Percentiles rank a stretch among this genome's conserved stretches.
phyloP scores from a whole-genome alignment of 495 filamentous ascomycete genomes.

The Staphylotrichum longicolle region DNA sequence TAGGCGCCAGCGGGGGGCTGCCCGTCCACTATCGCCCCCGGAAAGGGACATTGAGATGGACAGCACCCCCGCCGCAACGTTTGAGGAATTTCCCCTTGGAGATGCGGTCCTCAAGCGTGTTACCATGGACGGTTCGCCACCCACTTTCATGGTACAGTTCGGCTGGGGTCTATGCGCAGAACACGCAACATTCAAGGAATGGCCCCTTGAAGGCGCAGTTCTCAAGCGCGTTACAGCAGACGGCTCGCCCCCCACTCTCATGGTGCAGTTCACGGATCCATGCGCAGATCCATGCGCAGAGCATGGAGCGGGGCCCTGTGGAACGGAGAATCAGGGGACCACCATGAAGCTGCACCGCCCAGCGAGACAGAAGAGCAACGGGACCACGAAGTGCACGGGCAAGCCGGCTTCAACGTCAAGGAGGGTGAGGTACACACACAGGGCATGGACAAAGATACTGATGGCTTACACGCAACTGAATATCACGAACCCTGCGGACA shows the following conservation, averaged over 20 bases:
- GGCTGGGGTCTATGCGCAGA: constrained; percentile 1
- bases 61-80: constrained; percentile 11
- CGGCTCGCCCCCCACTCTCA: too few relatives aligned
- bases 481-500: too few relatives aligned
- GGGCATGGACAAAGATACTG: too few relatives aligned
- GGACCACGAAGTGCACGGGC: neutral
- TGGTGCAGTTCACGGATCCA: too few relatives aligned
- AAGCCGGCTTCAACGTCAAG: neutral
- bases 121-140: constrained; percentile 12
- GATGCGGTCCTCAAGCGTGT: constrained; percentile 17
- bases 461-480: too few relatives aligned
- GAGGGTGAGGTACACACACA: neutral
- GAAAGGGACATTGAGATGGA: constrained; percentile 11
- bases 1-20: neutral
- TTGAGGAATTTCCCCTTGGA: constrained; percentile 19
- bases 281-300: too few relatives aligned
- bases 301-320: neutral
- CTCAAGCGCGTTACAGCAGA: too few relatives aligned
- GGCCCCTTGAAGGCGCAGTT: too few relatives aligned
- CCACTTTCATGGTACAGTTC: constrained; percentile 7
- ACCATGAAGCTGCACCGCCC: neutral
- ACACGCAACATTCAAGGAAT: too few relatives aligned
- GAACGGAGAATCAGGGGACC: neutral
- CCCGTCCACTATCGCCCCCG: neutral
- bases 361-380: constrained; percentile 1